phyloP scores from a whole-genome alignment of 2,329 filamentous ascomycete genomes.

The Aspergillus piperis region DNA sequence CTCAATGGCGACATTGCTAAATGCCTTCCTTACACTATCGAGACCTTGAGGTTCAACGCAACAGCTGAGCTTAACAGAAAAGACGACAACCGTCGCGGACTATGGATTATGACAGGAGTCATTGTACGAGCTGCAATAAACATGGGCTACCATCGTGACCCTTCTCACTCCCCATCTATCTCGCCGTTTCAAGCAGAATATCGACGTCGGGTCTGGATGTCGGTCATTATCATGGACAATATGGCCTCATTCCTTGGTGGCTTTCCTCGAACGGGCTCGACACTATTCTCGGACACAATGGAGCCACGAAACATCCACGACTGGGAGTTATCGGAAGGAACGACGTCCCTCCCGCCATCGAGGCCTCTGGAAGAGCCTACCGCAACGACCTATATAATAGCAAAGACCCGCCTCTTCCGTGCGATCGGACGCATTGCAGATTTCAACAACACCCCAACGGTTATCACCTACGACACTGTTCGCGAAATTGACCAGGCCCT shows the following conservation, averaged over 20 bases:
- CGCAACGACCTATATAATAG: conserved; percentile 5
- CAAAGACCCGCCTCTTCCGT: conserved; percentile 8
- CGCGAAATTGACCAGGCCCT: conserved; percentile 4
- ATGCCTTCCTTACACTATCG: conserved; percentile 14
- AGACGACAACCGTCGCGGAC: conserved; percentile 12
- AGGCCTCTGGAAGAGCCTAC: conserved; percentile 10
- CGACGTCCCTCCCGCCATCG: background rate
- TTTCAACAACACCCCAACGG: background rate
- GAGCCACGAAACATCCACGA: conserved; percentile 15
- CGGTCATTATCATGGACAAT: conserved; percentile 12
- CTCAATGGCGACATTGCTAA: conserved; percentile 12
- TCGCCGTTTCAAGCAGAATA: conserved; percentile 6
- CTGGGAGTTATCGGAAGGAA: conserved; percentile 6
- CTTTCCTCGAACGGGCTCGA: conserved; percentile 9
- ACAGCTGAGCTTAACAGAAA: conserved; percentile 14
- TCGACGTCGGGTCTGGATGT: conserved; percentile 12
- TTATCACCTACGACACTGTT: background rate
- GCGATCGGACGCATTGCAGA: conserved; percentile 10
- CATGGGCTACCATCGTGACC: conserved; percentile 18
- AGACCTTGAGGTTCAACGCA: conserved; percentile 12
- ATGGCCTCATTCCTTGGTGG: conserved; percentile 10
- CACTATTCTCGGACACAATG: conserved; percentile 7
- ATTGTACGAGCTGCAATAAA: conserved; percentile 14
- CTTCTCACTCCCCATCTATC: conserved; percentile 1
- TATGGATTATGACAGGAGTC: conserved; percentile 16